Evolutionary conservation across 495 filamentous ascomycete genomes (phyloP).

Genomic region (Hypoxylon rickii): DNA sequence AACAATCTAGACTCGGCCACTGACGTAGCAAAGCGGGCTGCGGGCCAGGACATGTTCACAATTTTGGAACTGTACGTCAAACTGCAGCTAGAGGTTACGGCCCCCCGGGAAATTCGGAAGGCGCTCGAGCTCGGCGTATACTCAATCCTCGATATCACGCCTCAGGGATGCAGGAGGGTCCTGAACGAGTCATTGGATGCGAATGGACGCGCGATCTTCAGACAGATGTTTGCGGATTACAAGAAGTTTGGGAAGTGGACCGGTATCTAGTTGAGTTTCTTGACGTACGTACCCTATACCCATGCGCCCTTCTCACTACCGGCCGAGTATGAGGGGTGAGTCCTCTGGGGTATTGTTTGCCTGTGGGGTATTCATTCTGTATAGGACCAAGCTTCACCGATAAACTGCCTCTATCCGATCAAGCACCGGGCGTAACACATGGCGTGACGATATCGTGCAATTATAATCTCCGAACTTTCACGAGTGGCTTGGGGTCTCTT

Average conservation of each 20-base stretch:
- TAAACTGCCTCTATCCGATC: too few species aligned
- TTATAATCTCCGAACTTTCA: too few species aligned
- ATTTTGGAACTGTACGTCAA: slow-evolving; percentile 73
- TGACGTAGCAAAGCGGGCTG: slow-evolving; percentile 73
- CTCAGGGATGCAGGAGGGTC: slow-evolving; percentile 63
- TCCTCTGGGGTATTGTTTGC: too few species aligned
- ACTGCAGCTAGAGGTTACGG: slow-evolving; percentile 60
- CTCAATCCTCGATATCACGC: slow-evolving; percentile 70
- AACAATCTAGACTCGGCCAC: slow-evolving; percentile 70
- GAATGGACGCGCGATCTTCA: slow-evolving; percentile 71
- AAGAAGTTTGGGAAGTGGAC: slow-evolving; percentile 72
- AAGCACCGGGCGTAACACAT: too few species aligned
- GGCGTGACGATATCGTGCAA: too few species aligned
- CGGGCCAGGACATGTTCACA: slow-evolving; percentile 74
- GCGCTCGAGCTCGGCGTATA: slow-evolving; percentile 74
- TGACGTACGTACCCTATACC: not conserved
- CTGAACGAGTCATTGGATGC: slow-evolving; percentile 73
- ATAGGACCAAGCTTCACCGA: too few species aligned
- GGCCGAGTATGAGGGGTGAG: too few species aligned
- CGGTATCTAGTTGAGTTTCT: slow-evolving; percentile 46
- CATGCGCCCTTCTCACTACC: too few species aligned
- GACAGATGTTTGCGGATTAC: slow-evolving; percentile 71
- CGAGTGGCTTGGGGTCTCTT: not conserved
- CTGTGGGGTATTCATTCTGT: too few species aligned
- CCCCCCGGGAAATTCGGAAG: slow-evolving; percentile 62